Conservation (phyloP, 108 stramenopile species). For the Cylindrotheca fusiformis region DNA sequence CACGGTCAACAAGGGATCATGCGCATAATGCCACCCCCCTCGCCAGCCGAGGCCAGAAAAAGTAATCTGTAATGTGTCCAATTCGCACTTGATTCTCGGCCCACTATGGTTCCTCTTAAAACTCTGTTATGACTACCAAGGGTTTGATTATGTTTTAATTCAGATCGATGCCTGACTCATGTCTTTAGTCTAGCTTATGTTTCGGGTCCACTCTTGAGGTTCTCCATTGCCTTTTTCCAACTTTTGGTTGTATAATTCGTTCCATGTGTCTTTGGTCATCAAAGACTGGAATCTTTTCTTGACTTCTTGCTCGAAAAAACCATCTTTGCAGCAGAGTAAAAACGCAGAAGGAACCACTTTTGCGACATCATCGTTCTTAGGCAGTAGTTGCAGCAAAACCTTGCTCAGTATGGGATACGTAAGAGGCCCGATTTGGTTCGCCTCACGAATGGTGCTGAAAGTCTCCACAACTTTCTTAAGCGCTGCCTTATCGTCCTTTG, state of each 20-base stretch:
- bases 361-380: slow-evolving; percentile 4
- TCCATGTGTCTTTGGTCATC: slow-evolving; percentile 17
- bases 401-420: slow-evolving; percentile 31
- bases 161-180: too few species aligned
- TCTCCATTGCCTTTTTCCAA: slow-evolving; percentile 9
- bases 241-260: slow-evolving; percentile 9
- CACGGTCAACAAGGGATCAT: neutral
- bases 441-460: slow-evolving; percentile 30
- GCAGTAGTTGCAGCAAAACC: slow-evolving; percentile 13
- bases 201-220: slow-evolving; percentile 29
- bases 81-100: neutral
- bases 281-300: slow-evolving; percentile 16
- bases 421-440: slow-evolving; percentile 6
- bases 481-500: slow-evolving; percentile 19
- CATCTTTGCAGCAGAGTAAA: slow-evolving; percentile 28
- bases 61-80: neutral
- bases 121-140: too few species aligned
- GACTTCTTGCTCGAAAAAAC: slow-evolving; percentile 17
- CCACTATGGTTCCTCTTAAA: too few species aligned
- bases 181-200: too few species aligned
- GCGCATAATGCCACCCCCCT: slow-evolving; percentile 14
- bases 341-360: slow-evolving; percentile 23
- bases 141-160: too few species aligned
- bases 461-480: slow-evolving; percentile 12
- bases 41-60: slow-evolving; percentile 1